phyloP scores from a whole-genome alignment of 169 alveolate species.

The Plasmodium yoelii region DNA sequence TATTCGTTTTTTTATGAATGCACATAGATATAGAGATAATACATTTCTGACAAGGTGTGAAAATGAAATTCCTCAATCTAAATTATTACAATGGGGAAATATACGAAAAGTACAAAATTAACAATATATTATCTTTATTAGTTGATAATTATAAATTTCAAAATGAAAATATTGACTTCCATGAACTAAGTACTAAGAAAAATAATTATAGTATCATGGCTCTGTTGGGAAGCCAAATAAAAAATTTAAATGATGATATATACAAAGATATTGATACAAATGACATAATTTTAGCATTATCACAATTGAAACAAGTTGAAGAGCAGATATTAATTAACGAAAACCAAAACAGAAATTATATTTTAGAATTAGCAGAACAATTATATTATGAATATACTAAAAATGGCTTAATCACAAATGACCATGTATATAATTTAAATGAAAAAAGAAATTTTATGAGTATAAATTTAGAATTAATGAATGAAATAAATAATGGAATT shows the following conservation, averaged over 20 bases:
- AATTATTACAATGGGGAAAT: constrained; percentile 65
- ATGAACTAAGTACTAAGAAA: constrained; percentile 60
- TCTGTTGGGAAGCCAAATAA: constrained; percentile 61
- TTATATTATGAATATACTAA: constrained; percentile 56
- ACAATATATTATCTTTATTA: constrained; percentile 31
- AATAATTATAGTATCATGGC: constrained; percentile 74
- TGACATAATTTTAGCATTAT: constrained; percentile 69
- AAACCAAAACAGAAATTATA: constrained; percentile 40
- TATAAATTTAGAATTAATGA: constrained; percentile 41
- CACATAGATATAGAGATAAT: neutral
- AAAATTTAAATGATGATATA: constrained; percentile 63
- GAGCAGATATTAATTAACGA: constrained; percentile 57
- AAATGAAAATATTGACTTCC: constrained; percentile 51
- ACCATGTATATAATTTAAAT: constrained; percentile 40
- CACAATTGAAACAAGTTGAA: constrained; percentile 43
- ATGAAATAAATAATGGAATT: constrained; percentile 56
- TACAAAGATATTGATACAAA: constrained; percentile 68
- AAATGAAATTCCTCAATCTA: constrained; percentile 60
- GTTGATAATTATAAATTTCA: constrained; percentile 67
- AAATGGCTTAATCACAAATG: constrained; percentile 42
- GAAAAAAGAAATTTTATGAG: constrained; percentile 24
- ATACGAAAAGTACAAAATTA: constrained; percentile 71
- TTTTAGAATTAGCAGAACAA: constrained; percentile 67
- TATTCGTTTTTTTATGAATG: neutral
- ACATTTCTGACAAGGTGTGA: neutral